phyloP scores from a whole-genome alignment of 306 rosid genomes.

The Pterocarpus santalinus region DNA sequence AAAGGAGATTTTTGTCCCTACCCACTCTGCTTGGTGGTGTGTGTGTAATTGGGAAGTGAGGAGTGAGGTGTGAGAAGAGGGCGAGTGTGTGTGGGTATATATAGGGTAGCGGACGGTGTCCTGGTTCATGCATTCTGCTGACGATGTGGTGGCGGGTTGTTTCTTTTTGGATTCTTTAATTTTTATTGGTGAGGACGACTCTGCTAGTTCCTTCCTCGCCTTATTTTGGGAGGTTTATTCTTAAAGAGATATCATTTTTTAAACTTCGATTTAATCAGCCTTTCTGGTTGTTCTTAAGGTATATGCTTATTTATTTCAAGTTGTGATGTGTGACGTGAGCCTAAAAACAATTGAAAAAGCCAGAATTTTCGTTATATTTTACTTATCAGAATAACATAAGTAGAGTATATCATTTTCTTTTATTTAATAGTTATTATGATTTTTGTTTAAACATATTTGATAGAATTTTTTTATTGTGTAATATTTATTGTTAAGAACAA shows the following conservation, averaged over 20 bases:
- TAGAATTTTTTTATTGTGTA: no score
- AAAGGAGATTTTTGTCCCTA: constrained; percentile 27
- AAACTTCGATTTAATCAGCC: not conserved
- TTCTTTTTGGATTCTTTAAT: not conserved
- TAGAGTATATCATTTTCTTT: no score
- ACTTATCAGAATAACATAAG: no score
- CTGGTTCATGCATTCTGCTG: constrained; percentile 35
- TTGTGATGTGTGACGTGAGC: not conserved
- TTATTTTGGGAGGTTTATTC: not conserved
- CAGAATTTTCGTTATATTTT: no score
- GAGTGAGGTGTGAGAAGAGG: constrained; percentile 32
- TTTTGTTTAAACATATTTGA: no score
- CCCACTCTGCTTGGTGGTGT: not conserved
- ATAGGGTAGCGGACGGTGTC: not conserved
- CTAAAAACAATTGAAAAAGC: no score
- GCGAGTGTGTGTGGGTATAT: constrained; percentile 10
- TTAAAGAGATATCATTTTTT: not conserved
- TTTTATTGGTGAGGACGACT: not conserved
- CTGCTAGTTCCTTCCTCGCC: not conserved
- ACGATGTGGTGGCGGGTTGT: no score
- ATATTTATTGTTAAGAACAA: no score
- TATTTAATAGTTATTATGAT: no score
- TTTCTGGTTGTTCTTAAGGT: not conserved
- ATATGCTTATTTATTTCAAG: no score
- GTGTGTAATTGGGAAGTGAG: constrained; percentile 34